These are phyloP conservation scores for Xylogone sp. DNA, from an alignment of 2,329 filamentous ascomycete genomes.

Conservation along the genomic window DNA sequence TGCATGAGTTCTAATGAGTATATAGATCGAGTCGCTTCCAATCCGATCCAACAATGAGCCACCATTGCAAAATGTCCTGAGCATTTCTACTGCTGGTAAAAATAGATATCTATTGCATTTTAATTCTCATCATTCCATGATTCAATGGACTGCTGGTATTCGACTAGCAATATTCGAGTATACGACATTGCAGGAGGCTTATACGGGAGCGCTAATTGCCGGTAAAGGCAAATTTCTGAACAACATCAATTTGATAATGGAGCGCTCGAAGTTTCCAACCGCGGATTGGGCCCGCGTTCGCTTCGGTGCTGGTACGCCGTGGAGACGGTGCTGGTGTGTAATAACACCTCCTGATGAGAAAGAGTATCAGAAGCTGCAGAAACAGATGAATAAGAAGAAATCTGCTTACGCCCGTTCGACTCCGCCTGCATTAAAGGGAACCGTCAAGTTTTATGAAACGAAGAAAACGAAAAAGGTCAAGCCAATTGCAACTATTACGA, in stretches of 20 bases:
- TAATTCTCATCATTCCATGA: constrained; percentile 86
- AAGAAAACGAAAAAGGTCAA: constrained; percentile 84
- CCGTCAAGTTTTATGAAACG: constrained; percentile 92
- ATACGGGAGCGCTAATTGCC: constrained; percentile 91
- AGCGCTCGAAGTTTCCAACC: constrained; percentile 69
- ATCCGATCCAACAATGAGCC: constrained; percentile 74
- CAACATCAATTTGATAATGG: constrained; percentile 86
- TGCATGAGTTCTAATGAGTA: constrained; percentile 11
- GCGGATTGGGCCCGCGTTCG: constrained; percentile 95
- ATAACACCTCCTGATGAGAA: constrained; percentile 92
- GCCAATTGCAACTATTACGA: constrained; percentile 87
- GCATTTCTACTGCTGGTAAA: constrained; percentile 89
- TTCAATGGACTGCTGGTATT: constrained; percentile 95
- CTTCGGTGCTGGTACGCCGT: constrained; percentile 93
- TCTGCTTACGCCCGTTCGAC: constrained; percentile 76
- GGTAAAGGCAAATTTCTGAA: constrained; percentile 88
- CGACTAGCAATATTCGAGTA: constrained; percentile 93
- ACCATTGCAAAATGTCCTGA: constrained; percentile 89
- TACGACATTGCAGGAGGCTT: constrained; percentile 88
- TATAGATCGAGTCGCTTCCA: constrained; percentile 80
- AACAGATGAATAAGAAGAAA: constrained; percentile 74
- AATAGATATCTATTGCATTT: constrained; percentile 97
- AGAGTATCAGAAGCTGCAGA: constrained; percentile 78
- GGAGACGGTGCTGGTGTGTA: constrained; percentile 96
- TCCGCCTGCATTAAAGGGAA: constrained; percentile 68